Evolutionary conservation across 129 eudicot species (phyloP).

Genomic region (Centaurea solstitialis): DNA sequence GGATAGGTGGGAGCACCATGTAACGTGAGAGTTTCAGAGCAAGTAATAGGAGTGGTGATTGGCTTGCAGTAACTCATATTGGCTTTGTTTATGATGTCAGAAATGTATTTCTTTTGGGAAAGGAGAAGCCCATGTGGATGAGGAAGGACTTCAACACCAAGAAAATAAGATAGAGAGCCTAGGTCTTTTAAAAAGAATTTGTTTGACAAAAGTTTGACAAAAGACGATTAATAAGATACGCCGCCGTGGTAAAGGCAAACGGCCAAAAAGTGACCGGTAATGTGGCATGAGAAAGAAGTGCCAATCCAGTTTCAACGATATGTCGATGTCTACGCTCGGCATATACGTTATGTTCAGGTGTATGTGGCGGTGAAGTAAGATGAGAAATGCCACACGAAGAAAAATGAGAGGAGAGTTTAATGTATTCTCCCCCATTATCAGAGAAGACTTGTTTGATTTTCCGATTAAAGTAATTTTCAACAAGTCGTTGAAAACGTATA

Average conservation of each 20-base stretch:
- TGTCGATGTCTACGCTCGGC: too few species aligned
- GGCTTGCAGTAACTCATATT: not conserved
- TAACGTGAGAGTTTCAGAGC: not conserved
- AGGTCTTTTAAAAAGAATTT: not conserved
- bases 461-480: not conserved
- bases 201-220: too few species aligned
- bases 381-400: too few species aligned
- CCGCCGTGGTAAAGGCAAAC: too few species aligned
- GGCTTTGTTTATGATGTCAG: not conserved
- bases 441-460: too few species aligned
- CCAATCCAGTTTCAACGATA: too few species aligned
- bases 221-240: too few species aligned
- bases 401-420: too few species aligned
- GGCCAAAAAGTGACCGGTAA: too few species aligned
- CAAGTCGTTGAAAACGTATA: not conserved
- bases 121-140: not conserved
- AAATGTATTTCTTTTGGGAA: not conserved
- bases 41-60: not conserved
- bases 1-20: slow-evolving; percentile 4
- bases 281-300: too few species aligned
- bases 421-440: not conserved
- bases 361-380: too few species aligned
- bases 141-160: not conserved
- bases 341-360: too few species aligned
- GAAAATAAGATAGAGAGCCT: not conserved